Base-by-base conservation (phyloP, 1,284 basidiomycete genomes). In the Pseudozyma pruni region DNA sequence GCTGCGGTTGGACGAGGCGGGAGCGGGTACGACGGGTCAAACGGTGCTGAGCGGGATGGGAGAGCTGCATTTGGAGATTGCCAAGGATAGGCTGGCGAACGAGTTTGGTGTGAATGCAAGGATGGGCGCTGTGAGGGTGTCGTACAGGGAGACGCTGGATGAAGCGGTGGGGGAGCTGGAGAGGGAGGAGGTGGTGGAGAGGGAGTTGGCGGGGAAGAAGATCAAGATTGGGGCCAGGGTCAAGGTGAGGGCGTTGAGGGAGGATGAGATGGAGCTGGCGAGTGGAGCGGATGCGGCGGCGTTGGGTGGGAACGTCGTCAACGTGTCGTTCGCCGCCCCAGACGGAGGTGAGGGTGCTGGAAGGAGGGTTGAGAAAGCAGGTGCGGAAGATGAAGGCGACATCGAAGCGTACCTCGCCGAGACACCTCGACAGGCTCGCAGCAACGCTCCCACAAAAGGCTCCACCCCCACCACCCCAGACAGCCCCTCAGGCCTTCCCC, bases 31-130 rank as follows among this genome's bases (percentile, higher is more conserved):
- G 2, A 91, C 93, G 63, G 91, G 91, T 0, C 92, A 94, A 76
- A 85, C 91, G 33, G 86, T 94, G 33, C 86, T 93, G 2, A 90
- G 92, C 71, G 92, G 92, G 4, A 87, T 94, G 53, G 92, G 92
- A 13, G 88, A 90, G 34, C 86, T 94, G 25, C 92, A 94, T 80
- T 86, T 94, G 8, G 92, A 94, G 81, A 93, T 94, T 56, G 87
- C 93, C 1, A 90, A 92, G 82, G 88, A 89, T 33, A 86, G 93
- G 23, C 84, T 94, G 29, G 85, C 85, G 50, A 88, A 91, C 60
- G 92, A 94, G 83, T 94, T 91, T 88, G 86, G 88, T 25, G 91
- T 86, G 17, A 86, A 87, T 37, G 93, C 91, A 66, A 88, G 91
- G 76, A 87, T 93, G 76, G 92, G 92, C 3, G 85, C 83, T 50